Percentiles rank a stretch among this genome's conserved stretches.
phyloP scores from a whole-genome alignment of 2,329 filamentous ascomycete species.

The Alternaria triticina region DNA sequence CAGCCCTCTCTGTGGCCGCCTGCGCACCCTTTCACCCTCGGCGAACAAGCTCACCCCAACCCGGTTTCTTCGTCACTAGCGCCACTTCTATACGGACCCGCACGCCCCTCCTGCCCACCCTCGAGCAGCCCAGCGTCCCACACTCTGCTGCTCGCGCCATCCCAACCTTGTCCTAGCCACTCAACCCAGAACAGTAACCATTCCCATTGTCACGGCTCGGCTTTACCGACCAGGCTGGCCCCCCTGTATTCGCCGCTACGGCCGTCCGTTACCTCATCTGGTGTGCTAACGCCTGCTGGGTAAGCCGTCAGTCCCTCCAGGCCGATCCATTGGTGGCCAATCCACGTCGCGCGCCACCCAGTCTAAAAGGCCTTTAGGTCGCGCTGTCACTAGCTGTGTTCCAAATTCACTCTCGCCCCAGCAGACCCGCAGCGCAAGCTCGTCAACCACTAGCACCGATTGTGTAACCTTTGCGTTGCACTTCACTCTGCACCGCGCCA shows the following conservation, averaged over 20 bases:
- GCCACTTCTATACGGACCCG: conserved; percentile 23
- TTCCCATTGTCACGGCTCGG: conserved; percentile 46
- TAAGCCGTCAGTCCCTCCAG: conserved; percentile 38
- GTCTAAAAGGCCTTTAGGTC: conserved; percentile 32
- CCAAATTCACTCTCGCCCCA: conserved; percentile 35
- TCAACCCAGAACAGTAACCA: conserved; percentile 35
- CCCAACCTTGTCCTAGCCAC: conserved; percentile 29
- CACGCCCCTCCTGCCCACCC: conserved; percentile 22
- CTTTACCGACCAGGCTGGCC: conserved; percentile 36
- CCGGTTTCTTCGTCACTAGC: conserved; percentile 21
- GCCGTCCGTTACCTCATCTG: conserved; percentile 47
- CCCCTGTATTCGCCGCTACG: conserved; percentile 29
- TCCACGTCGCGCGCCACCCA: conserved; percentile 47
- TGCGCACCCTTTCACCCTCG: conserved; percentile 26
- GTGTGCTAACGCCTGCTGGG: conserved; percentile 41
- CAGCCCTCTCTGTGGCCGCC: conserved; percentile 23
- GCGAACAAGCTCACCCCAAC: conserved; percentile 26
- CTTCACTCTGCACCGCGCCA: conserved; percentile 39
- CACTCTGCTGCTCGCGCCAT: conserved; percentile 32
- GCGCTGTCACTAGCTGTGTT: conserved; percentile 43
- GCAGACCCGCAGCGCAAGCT: conserved; percentile 32
- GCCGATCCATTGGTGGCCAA: conserved; percentile 41
- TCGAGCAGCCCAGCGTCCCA: conserved; percentile 27
- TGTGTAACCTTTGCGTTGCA: conserved; percentile 48
- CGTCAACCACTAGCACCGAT: conserved; percentile 43